phyloP scores from a whole-genome alignment of 129 eudicot species.

The Ambrosia trifida region DNA sequence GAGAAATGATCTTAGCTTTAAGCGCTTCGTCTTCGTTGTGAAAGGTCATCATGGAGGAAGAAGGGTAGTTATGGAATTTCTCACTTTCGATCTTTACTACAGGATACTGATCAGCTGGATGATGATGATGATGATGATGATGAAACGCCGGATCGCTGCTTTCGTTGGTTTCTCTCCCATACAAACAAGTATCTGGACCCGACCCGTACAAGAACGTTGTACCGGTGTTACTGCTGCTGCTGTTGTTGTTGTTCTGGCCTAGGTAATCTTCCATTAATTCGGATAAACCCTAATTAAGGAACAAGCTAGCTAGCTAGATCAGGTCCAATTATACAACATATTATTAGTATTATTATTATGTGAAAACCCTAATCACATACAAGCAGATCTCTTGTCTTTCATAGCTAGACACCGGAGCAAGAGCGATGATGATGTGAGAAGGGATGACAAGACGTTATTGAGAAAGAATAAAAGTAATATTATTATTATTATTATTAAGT shows the following conservation, averaged over 20 bases:
- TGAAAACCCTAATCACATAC: too few species aligned
- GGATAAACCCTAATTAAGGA: background rate
- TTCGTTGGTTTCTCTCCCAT: slow-evolving; percentile 34
- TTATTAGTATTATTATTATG: too few species aligned
- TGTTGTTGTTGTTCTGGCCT: slow-evolving; percentile 54
- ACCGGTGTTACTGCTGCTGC: slow-evolving; percentile 34
- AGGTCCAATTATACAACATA: background rate
- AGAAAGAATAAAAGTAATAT: slow-evolving; percentile 22
- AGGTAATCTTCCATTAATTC: slow-evolving; percentile 62
- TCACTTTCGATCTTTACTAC: slow-evolving; percentile 71
- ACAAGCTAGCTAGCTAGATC: background rate
- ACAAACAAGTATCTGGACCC: slow-evolving; percentile 37
- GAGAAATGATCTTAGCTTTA: slow-evolving; percentile 86
- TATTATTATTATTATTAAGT: slow-evolving; percentile 12
- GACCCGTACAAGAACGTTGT: slow-evolving; percentile 60
- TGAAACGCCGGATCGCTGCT: slow-evolving; percentile 9
- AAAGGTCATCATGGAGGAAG: slow-evolving; percentile 46
- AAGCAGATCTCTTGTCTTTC: too few species aligned
- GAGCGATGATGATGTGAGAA: slow-evolving; percentile 12
- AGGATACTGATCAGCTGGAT: slow-evolving; percentile 38
- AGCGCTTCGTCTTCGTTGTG: slow-evolving; percentile 57
- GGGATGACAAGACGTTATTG: slow-evolving; percentile 35
- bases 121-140: slow-evolving; percentile 36
- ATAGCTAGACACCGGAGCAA: slow-evolving; percentile 4
- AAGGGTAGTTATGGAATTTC: slow-evolving; percentile 49